A percentile compares a stretch with the other conserved stretches of the same genome.
Evolutionary conservation across 805 yeast genomes (phyloP).

Genomic region (Torulaspora indica): DNA sequence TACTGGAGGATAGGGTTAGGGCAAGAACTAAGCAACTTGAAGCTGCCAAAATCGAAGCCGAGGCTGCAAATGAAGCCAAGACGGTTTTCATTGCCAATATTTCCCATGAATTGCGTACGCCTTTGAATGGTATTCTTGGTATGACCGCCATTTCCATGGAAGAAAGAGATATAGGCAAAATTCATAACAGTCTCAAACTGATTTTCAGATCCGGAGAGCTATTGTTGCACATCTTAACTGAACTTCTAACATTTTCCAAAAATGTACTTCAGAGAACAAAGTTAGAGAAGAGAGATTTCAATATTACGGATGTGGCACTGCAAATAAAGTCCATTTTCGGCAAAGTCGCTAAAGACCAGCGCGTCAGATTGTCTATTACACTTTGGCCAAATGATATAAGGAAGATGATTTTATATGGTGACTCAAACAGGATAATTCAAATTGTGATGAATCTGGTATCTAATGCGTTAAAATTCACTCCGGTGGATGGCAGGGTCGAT

Average conservation of each 20-base stretch:
- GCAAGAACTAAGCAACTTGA: conserved; percentile 85
- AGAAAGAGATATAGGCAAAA: conserved; percentile 62
- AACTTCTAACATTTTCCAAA: conserved; percentile 81
- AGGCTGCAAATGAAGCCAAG: conserved; percentile 93
- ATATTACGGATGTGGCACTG: conserved; percentile 71
- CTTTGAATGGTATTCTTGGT: conserved; percentile 92
- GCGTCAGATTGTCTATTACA: conserved; percentile 60
- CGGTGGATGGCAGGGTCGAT: conserved; percentile 75
- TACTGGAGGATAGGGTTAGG: conserved; percentile 81
- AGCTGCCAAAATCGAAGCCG: conserved; percentile 83
- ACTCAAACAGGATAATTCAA: conserved; percentile 84
- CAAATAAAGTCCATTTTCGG: conserved; percentile 84
- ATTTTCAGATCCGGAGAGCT: conserved; percentile 91
- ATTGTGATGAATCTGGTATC: conserved; percentile 89
- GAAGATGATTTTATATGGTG: conserved; percentile 72
- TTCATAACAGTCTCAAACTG: conserved; percentile 70
- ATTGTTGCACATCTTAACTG: conserved; percentile 82
- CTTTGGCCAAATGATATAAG: conserved; percentile 58
- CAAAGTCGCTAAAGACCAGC: conserved; percentile 71
- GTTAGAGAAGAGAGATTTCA: conserved; percentile 77
- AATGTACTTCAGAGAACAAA: conserved; percentile 81
- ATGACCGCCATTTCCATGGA: conserved; percentile 93
- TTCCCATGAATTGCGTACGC: conserved; percentile 91
- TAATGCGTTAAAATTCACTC: conserved; percentile 88
- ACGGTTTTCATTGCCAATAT: conserved; percentile 90